Percentiles rank a stretch among this genome's conserved stretches.
Conservation (phyloP, 192 early-diverging fungal species). For the Coemansia sp. region DNA sequence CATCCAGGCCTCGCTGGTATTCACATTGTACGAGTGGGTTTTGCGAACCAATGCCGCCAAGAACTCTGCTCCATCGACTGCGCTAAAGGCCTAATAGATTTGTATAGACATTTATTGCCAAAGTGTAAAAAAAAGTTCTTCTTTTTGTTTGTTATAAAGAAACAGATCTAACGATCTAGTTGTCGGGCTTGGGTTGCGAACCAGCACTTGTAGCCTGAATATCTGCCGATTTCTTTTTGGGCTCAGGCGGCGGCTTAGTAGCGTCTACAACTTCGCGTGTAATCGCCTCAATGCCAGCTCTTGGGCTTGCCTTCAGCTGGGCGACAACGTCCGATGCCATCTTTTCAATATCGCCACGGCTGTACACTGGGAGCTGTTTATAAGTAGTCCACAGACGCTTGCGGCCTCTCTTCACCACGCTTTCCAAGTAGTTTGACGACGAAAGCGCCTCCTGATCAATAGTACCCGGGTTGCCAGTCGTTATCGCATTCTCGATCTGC, state of each 20-base stretch:
- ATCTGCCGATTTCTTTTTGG: slow-evolving; percentile 14
- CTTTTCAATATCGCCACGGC: slow-evolving; percentile 28
- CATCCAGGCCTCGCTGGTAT: slow-evolving; percentile 83
- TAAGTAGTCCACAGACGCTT: slow-evolving; percentile 41
- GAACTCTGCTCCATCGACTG: slow-evolving; percentile 5
- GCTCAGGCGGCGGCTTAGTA: slow-evolving; percentile 18
- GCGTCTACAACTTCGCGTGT: slow-evolving; percentile 35
- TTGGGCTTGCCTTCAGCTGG: slow-evolving; percentile 37
- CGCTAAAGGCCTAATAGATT: slow-evolving; percentile 15
- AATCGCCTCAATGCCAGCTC: slow-evolving; percentile 45
- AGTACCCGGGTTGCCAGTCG: slow-evolving; percentile 23
- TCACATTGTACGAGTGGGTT: slow-evolving; percentile 88
- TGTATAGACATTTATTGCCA: not conserved
- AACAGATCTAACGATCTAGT: not conserved
- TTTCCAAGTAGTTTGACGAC: slow-evolving; percentile 23
- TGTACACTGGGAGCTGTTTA: slow-evolving; percentile 46
- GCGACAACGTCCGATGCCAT: slow-evolving; percentile 32
- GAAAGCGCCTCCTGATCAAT: slow-evolving; percentile 23
- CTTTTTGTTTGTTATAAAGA: not conserved
- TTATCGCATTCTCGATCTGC: slow-evolving; percentile 37
- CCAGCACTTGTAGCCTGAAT: not conserved
- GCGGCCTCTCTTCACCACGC: slow-evolving; percentile 35
- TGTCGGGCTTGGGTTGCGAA: slow-evolving; percentile 4
- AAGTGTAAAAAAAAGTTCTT: not conserved
- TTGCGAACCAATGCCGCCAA: slow-evolving; percentile 23